phyloP scores from a whole-genome alignment of 129 eudicot genomes.

The Pulicaria dysenterica region DNA sequence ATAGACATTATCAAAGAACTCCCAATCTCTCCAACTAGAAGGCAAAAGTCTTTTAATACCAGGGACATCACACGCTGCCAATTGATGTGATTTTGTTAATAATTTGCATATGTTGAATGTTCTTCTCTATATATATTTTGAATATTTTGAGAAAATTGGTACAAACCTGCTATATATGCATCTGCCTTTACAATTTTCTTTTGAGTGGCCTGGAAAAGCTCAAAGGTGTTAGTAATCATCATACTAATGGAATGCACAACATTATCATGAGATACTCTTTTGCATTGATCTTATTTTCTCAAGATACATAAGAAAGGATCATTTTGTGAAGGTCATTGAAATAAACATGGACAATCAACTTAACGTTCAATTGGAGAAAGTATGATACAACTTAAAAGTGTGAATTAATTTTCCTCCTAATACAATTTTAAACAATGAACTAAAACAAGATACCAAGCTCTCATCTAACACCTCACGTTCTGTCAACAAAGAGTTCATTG shows the following conservation, averaged over 20 bases:
- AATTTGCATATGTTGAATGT: background rate
- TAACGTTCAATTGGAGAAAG: background rate
- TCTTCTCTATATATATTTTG: background rate
- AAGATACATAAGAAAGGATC: background rate
- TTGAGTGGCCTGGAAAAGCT: slow-evolving; percentile 76
- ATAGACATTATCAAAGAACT: slow-evolving; percentile 86
- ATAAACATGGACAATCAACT: background rate
- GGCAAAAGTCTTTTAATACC: slow-evolving; percentile 94
- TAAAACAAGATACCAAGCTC: slow-evolving; percentile 12
- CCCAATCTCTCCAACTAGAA: slow-evolving; percentile 75
- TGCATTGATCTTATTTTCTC: background rate
- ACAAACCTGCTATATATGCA: slow-evolving; percentile 95
- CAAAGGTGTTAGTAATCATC: slow-evolving; percentile 15
- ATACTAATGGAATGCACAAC: background rate
- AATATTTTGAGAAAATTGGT: background rate
- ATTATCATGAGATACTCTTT: background rate
- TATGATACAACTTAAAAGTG: background rate
- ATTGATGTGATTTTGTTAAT: slow-evolving; percentile 8
- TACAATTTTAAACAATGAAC: background rate
- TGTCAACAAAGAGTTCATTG: background rate
- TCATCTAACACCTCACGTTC: background rate
- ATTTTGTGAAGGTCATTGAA: background rate
- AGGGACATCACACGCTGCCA: slow-evolving; percentile 98
- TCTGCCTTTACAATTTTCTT: slow-evolving; percentile 93
- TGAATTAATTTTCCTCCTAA: background rate